Base-by-base conservation (phyloP, 2,329 filamentous ascomycete genomes). In the Zymoseptoria brevis region DNA sequence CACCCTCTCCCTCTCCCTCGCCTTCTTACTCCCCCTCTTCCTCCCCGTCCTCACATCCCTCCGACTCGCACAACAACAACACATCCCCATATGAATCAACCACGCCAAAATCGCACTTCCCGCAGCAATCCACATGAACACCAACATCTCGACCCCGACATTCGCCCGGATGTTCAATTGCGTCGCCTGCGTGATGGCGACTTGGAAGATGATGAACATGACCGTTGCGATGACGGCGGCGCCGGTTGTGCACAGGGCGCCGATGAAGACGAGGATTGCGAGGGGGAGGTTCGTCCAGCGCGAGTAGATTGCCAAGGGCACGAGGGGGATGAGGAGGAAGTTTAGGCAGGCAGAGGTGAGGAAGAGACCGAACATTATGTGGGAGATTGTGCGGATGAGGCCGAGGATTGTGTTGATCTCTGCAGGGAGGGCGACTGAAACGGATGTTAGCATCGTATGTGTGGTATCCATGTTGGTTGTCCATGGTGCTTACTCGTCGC, bases 321-420 rank as follows among this genome's bases (percentile, higher is more conserved):
- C 75, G 58, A 87, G 66, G 70, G 92, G 82, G 61, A 94, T 83
- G 66, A 91, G 83, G 66, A 92, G 70, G 69, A 89, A 87, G 71
- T 84, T 85, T 69, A 96, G 77, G 67, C 87, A 79, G 50, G 84
- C 80, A 54, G 85, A 87, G 7, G 85, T 80, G 54, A 96, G 76
- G 80, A 95, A 96, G 74, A 93, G 87, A 62, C 83, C 88, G 70
- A 95, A 96, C 91, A 96, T 96, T 81, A 88, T 83, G 69, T 89
- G 83, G 8, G 88, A 93, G 53, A 86, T 88, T 60, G 87, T 80
- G 57, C 82, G 82, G 66, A 96, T 86, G 60, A 96, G 82, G 60
- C 81, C 79, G 54, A 96, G 83, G 65, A 92, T 87, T 62, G 86
- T 80, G 71, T 83, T 81, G 67, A 96, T 84, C 62, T 91, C 77